Base-by-base conservation (phyloP, 345 rosid genomes). In the Nasturtium officinale region DNA sequence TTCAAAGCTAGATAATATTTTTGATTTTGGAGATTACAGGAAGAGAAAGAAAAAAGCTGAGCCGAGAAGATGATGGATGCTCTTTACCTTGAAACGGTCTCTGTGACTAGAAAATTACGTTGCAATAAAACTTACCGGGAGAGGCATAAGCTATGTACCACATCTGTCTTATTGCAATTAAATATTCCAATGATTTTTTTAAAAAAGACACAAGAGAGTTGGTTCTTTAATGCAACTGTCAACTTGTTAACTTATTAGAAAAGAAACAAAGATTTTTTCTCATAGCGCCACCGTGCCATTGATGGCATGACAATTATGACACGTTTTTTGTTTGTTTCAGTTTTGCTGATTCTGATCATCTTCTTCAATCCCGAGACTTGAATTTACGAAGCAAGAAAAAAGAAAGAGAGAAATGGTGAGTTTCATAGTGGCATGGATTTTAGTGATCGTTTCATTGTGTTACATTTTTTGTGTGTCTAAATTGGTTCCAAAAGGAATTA, bases 361-460 rank as follows among this genome's bases (percentile, higher is more conserved):
- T 1, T 52, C 63, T 66, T 67, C 55, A 5, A 15, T 58, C 18
- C 60, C 13, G 9, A 43, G 35, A 62, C 47, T 45, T 64, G 25
- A 13, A 25, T 43, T 33, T 23, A 43, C 32, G 7, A 62, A 26
- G 60, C 35, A 46, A 53, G 5, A 5, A 2, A 43, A 43, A 2
- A 23, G 2, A 23, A 5, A 15, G 0, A 40, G 7, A 42, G 18
- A 61, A 73, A 79, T 81, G 32, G 8, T 20, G 40, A 63, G 53
- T 65, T 83, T 85, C 71, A 43, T 81, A 0, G 61, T 60, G 74
- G 73, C 78, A 7, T 84, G 86, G 89, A 11, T 71, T 18, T 21
- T 61, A 11, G 83, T 75, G 8, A 20, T 76, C 0, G 7, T 68
- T 18, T 85, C 80, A 33, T 33, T 74, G 6, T 74, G 76, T 62